Evolutionary conservation across 129 eudicot genomes (phyloP), one percentile per base, ranked within the genome.

Genomic region (Centaurea solstitialis): DNA sequence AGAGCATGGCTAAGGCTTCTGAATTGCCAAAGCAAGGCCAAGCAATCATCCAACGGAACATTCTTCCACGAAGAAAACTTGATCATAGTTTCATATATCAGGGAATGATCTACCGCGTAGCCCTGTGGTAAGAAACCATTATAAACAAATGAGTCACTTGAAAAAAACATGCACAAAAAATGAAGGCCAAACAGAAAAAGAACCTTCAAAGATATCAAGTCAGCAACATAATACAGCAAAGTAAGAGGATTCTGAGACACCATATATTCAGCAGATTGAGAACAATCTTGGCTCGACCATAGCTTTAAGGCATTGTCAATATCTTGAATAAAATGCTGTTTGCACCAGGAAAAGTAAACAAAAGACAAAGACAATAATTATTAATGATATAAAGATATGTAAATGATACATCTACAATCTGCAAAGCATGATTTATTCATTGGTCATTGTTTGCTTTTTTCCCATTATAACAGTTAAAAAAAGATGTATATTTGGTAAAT

Each of bases 1-100:
- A 92, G 97, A n/a, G 92, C 85, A 87, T 95, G 99, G 74, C 86
- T 72, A 68, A 95, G 90, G 86, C 97, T 93, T 85, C 89, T 88
- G 75, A 80, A 87, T 79, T 82, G 89, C 99, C 99, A 95, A 59
- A 95, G 83, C 81, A 82, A 74, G 72, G 86, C 74, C 76, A 95
- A 59, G 21, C 85, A 84, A 70, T 91, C 85, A 18, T 86, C 73
- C 57, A 89, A 24, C 17, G 97, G 72, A 72, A 86, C 43, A 80
- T 87, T 85, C 87, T 78, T 95, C 88, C 67, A 67, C 68, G 85
- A 78, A 68, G 83, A 88, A 40, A 82, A 79, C 84, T 82, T 90
- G 78, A 93, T 81, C 72, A 89, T 80, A 64, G 87, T 69, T 74
- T 85, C 91, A 77, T 87, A 91, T 76, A 95, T 84, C 65, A 87